These are phyloP conservation scores for Xylariaceae sp. DNA, from an alignment of 2,329 filamentous ascomycete genomes.

Conservation along the genomic window DNA sequence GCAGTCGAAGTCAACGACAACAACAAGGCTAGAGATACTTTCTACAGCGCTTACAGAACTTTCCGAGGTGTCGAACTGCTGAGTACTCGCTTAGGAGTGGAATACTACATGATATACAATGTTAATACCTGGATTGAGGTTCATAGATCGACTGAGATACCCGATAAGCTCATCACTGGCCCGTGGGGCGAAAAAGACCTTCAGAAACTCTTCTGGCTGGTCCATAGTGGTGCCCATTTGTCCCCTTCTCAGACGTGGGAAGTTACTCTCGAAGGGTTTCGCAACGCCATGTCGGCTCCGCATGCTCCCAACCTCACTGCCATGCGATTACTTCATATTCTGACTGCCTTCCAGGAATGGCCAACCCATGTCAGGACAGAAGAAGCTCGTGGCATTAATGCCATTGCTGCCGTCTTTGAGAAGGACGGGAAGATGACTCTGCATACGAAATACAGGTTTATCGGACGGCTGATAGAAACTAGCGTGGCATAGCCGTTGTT, in stretches of 20 bases:
- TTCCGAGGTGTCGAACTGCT: slow-evolving; percentile 17
- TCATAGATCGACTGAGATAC: slow-evolving; percentile 37
- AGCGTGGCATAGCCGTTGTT: background rate
- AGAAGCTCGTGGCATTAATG: background rate
- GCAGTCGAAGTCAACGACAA: slow-evolving; percentile 1
- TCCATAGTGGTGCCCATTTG: slow-evolving; percentile 35
- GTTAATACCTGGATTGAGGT: slow-evolving; percentile 31
- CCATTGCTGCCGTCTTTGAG: background rate
- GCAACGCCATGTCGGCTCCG: slow-evolving; percentile 28
- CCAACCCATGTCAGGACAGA: slow-evolving; percentile 10
- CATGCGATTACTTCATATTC: slow-evolving; percentile 16
- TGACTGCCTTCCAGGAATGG: slow-evolving; percentile 18
- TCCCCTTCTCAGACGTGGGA: slow-evolving; percentile 39
- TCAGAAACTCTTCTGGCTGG: slow-evolving; percentile 43
- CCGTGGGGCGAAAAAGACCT: slow-evolving; percentile 38
- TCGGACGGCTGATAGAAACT: background rate
- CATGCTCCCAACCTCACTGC: slow-evolving; percentile 14
- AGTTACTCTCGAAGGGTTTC: slow-evolving; percentile 34
- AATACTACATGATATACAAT: slow-evolving; percentile 11
- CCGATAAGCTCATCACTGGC: slow-evolving; percentile 36
- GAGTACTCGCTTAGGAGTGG: slow-evolving; percentile 8
- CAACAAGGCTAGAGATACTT: slow-evolving; percentile 19
- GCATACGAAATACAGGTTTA: slow-evolving; percentile 1
- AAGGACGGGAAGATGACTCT: background rate
- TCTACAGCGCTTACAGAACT: slow-evolving; percentile 25